phyloP scores from a whole-genome alignment of 164 flowering plant species.

The Vitis cinerea region DNA sequence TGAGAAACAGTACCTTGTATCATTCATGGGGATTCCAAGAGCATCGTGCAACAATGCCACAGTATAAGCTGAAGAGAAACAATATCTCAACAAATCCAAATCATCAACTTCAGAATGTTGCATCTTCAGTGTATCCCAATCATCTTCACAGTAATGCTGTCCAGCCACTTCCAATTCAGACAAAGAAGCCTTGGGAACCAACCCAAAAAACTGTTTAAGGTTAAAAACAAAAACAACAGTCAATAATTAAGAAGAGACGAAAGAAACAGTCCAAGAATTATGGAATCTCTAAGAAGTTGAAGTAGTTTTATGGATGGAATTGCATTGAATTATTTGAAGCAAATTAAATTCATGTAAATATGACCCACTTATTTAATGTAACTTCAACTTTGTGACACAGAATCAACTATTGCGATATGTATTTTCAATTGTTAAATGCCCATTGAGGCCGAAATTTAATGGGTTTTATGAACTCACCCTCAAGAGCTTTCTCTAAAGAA shows the following conservation, averaged over 20 bases:
- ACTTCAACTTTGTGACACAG: too few species aligned
- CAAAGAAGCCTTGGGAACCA: slow-evolving; percentile 39
- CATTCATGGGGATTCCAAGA: slow-evolving; percentile 43
- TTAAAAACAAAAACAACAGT: neutral
- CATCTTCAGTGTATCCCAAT: slow-evolving; percentile 37
- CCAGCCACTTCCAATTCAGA: slow-evolving; percentile 44
- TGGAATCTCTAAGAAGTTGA: neutral
- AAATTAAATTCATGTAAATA: too few species aligned
- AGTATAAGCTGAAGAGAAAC: slow-evolving; percentile 56
- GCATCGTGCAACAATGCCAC: slow-evolving; percentile 47
- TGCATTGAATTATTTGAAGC: too few species aligned
- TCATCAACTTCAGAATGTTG: slow-evolving; percentile 30
- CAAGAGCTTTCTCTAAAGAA: too few species aligned
- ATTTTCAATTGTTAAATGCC: too few species aligned
- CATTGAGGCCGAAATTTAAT: too few species aligned
- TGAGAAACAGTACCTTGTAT: slow-evolving; percentile 30
- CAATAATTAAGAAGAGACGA: neutral
- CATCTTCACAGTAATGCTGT: slow-evolving; percentile 41
- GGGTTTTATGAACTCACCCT: too few species aligned
- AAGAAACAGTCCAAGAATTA: neutral
- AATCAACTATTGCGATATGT: too few species aligned
- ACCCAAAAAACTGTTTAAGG: slow-evolving; percentile 45
- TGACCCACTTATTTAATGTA: too few species aligned
- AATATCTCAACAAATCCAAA: slow-evolving; percentile 38
- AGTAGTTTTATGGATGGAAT: neutral